Conservation (phyloP, 495 filamentous ascomycete species). For the Penicillium desertorum region DNA sequence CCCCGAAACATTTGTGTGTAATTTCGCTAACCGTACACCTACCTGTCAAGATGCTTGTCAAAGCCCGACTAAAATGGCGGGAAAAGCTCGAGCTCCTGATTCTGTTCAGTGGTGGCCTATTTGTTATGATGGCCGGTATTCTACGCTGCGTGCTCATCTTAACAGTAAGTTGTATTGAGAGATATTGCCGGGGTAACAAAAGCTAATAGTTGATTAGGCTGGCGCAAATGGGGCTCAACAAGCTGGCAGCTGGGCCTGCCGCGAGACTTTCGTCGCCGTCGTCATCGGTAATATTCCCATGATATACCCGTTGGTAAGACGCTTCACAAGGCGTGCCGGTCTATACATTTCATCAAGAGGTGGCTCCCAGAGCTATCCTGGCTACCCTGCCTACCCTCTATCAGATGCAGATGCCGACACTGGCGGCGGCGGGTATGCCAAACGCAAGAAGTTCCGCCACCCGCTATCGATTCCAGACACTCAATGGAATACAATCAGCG, state of each 20-base stretch:
- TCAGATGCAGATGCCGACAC: constrained; percentile 30
- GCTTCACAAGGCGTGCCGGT: constrained; percentile 35
- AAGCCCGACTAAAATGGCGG: constrained; percentile 47
- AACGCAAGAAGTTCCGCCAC: constrained; percentile 39
- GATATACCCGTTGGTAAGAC: constrained; percentile 54
- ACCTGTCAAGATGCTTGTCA: constrained; percentile 50
- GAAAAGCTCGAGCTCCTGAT: constrained; percentile 55
- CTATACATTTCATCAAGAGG: constrained; percentile 27
- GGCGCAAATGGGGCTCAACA: constrained; percentile 51
- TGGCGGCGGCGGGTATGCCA: constrained; percentile 18
- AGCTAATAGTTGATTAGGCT: constrained; percentile 25
- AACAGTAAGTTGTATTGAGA: constrained; percentile 38
- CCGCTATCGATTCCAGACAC: constrained; percentile 43
- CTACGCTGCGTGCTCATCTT: constrained; percentile 58
- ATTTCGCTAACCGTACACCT: constrained; percentile 3
- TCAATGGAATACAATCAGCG: constrained; percentile 38
- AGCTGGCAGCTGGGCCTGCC: constrained; percentile 62
- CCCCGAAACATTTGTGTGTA: background rate
- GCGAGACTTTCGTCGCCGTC: constrained; percentile 62
- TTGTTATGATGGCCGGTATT: constrained; percentile 60
- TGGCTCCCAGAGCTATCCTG: constrained; percentile 21
- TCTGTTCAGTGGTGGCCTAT: constrained; percentile 59
- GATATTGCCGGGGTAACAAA: background rate
- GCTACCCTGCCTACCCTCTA: constrained; percentile 35
- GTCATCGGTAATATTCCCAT: constrained; percentile 61